Evolutionary conservation across 805 yeast genomes (phyloP), one percentile per base, ranked within the genome.

Genomic region (Cyberlindnera sargentensis): DNA sequence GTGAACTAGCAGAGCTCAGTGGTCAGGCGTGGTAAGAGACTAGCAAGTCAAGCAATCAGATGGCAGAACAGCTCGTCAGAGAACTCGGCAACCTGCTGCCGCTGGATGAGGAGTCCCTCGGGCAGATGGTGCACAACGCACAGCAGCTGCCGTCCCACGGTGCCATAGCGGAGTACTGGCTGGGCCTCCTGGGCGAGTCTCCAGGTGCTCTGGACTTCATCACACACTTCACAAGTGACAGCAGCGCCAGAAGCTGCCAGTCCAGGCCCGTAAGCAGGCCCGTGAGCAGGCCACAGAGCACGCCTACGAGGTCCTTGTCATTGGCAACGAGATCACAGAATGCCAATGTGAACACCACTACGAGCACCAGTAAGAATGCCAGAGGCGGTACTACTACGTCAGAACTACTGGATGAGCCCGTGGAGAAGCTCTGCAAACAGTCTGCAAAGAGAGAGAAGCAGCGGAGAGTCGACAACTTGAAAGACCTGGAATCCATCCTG

Each of bases 401-500:
- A 0, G 73, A 76, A 45, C 56, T 77, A 32, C 48, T 77, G 4
- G 73, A 65, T 31, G 73, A 72, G 1, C 52, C 59, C 39, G 45
- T 47, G 31, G 52, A 45, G 48, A 45, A 51, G 45, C 28, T 62
- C 42, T 35, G 66, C 45, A 51, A 62, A 54, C 40, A 41, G 66
- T 56, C 51, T 61, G 47, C 41, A 1, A 68, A 64, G 57, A 71
- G 62, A 61, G 64, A 43, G 41, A 64, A 51, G 50, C 63, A 43
- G 52, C 70, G 65, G 48, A 78, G 73, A 54, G 59, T 80, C 6
- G 80, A 76, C 34, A 73, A 77, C 26, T 58, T 84, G 43, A 70
- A 76, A 39, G 91, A 84, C 46, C 71, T 84, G 6, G 89, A 84
- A 46, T 76, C 78, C 1, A 80, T 80, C 0, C 62, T 84, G 36